These are phyloP conservation scores for Trematosphaeria pertusa DNA, from an alignment of 2,329 filamentous ascomycete species.

Conservation along the genomic window DNA sequence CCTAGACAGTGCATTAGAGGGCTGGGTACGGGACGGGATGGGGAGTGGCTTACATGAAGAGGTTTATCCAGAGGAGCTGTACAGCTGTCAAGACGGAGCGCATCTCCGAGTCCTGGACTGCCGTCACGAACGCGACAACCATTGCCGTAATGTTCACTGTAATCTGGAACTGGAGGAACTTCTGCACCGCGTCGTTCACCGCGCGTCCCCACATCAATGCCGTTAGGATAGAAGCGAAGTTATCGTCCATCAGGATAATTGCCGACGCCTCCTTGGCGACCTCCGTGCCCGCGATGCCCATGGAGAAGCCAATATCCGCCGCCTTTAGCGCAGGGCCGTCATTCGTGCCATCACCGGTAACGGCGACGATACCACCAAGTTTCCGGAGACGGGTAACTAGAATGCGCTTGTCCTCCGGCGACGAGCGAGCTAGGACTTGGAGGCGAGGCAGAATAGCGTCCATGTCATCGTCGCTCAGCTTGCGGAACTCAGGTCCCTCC, in stretches of 20 bases:
- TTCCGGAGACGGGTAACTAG: conserved; percentile 75
- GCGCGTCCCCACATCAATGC: conserved; percentile 74
- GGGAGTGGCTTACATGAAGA: conserved; percentile 63
- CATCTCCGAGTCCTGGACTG: conserved; percentile 63
- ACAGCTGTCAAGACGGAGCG: conserved; percentile 69
- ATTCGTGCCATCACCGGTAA: conserved; percentile 82
- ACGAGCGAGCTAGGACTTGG: conserved; percentile 75
- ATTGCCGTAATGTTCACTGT: conserved; percentile 75
- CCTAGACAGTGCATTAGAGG: conserved; percentile 9
- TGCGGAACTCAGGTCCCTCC: conserved; percentile 78
- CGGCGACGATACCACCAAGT: conserved; percentile 77
- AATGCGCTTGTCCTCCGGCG: conserved; percentile 78
- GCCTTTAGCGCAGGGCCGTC: conserved; percentile 79
- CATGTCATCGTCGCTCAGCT: conserved; percentile 69
- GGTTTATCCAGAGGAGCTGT: conserved; percentile 72
- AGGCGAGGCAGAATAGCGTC: conserved; percentile 71
- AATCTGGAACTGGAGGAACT: conserved; percentile 63
- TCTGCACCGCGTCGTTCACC: conserved; percentile 43
- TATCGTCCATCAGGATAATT: conserved; percentile 86
- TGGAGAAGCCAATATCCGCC: conserved; percentile 81
- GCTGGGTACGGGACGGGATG: background rate
- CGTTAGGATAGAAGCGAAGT: conserved; percentile 80
- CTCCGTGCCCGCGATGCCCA: conserved; percentile 81
- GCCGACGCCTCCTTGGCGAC: conserved; percentile 82
- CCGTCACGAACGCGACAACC: conserved; percentile 68